Evolutionary conservation across 805 yeast species (phyloP).

Genomic region (Priceomyces castillae): DNA sequence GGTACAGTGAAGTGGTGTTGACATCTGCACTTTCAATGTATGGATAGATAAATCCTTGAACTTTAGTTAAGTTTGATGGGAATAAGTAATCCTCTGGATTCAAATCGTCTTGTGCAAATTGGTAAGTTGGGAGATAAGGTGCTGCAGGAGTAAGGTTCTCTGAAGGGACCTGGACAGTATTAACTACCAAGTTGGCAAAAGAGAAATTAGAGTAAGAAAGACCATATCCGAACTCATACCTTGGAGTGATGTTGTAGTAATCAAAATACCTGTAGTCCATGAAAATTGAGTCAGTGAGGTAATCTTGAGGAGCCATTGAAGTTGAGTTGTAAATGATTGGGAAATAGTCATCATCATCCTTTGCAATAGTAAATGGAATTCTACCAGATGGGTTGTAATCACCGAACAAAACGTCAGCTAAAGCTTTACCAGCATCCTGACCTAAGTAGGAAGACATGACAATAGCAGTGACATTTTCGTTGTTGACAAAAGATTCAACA

Average conservation of each 20-base stretch:
- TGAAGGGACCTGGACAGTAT: not conserved
- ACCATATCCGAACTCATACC: conserved; percentile 11
- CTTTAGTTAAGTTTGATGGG: conserved; percentile 2
- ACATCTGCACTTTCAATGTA: conserved; percentile 4
- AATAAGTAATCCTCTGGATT: conserved; percentile 1
- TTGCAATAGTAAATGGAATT: conserved; percentile 6
- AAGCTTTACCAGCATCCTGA: conserved; percentile 52
- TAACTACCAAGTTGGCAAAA: not conserved
- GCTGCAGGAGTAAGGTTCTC: not conserved
- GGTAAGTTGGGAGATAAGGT: conserved; percentile 1
- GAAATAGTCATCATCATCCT: conserved; percentile 1
- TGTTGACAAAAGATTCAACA: conserved; percentile 5
- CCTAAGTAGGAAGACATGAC: conserved; percentile 10
- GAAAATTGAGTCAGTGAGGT: conserved; percentile 3
- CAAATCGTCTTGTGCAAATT: not conserved
- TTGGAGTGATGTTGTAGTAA: conserved; percentile 9
- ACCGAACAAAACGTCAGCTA: conserved; percentile 59
- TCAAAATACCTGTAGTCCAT: conserved; percentile 7
- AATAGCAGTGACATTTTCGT: conserved; percentile 9
- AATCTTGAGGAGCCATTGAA: conserved; percentile 1
- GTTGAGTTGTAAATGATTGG: conserved; percentile 2
- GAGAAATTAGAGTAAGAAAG: conserved; percentile 10
- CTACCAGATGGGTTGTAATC: conserved; percentile 47
- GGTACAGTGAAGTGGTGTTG: not conserved
- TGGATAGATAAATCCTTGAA: conserved; percentile 3